Evolutionary conservation across 2,329 filamentous ascomycete species (phyloP).

Genomic region (Alternaria tenuissima): DNA sequence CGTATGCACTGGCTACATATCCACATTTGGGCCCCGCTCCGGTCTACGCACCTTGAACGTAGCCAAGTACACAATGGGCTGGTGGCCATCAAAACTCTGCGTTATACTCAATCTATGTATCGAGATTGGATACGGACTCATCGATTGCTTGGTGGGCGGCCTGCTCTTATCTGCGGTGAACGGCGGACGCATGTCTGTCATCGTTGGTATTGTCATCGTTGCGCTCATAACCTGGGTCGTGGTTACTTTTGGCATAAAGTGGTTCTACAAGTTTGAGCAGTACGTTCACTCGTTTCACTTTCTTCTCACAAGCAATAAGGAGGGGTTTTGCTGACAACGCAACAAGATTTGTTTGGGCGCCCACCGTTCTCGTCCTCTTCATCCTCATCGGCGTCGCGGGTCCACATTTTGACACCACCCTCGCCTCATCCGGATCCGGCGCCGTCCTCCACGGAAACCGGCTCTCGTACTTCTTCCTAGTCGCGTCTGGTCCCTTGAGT

Average conservation of each 20-base stretch:
- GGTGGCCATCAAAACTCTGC: conserved; percentile 69
- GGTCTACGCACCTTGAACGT: conserved; percentile 45
- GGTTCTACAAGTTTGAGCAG: conserved; percentile 39
- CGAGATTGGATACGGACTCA: conserved; percentile 65
- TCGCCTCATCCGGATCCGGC: conserved; percentile 49
- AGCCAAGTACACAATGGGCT: conserved; percentile 67
- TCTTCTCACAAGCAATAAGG: too few species aligned
- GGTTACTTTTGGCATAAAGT: conserved; percentile 34
- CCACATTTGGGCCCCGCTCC: conserved; percentile 30
- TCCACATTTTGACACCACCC: conserved; percentile 61
- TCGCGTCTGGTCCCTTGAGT: conserved; percentile 67
- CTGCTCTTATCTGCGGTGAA: conserved; percentile 69
- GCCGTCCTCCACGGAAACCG: conserved; percentile 63
- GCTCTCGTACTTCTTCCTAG: conserved; percentile 73
- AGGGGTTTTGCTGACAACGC: background rate
- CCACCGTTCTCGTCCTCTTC: conserved; percentile 35
- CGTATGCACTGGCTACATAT: conserved; percentile 33
- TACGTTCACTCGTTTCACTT: background rate
- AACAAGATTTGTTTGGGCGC: conserved; percentile 29
- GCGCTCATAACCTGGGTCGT: conserved; percentile 46
- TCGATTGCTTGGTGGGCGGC: conserved; percentile 67
- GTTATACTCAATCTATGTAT: conserved; percentile 62
- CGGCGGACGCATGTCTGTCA: conserved; percentile 62
- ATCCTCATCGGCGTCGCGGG: conserved; percentile 39
- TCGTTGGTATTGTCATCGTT: conserved; percentile 67